These are phyloP conservation scores for Phytopythium helicoides DNA, from an alignment of 352 stramenopile genomes.

Conservation along the genomic window DNA sequence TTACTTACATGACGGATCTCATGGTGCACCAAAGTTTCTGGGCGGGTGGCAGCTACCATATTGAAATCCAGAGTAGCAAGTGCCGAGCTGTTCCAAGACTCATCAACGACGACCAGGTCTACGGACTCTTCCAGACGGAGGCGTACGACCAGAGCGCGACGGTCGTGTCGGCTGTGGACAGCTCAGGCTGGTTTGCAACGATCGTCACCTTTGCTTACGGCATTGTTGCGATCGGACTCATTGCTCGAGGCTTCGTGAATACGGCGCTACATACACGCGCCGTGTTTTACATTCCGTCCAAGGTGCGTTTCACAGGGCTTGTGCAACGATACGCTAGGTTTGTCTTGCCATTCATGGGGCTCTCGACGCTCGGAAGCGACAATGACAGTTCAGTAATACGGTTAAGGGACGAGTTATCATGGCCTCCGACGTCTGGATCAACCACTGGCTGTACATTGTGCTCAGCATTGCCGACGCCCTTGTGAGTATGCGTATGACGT, in stretches of 20 bases:
- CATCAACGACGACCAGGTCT: constrained; percentile 38
- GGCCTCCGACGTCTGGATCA: constrained; percentile 63
- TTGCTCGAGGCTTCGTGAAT: constrained; percentile 38
- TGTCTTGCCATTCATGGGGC: constrained; percentile 46
- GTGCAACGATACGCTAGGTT: constrained; percentile 25
- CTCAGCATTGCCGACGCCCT: constrained; percentile 53
- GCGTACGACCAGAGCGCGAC: constrained; percentile 31
- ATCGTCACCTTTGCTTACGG: constrained; percentile 39
- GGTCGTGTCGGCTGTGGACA: constrained; percentile 43
- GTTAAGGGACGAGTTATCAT: constrained; percentile 52
- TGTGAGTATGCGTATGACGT: constrained; percentile 40
- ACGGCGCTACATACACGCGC: constrained; percentile 31
- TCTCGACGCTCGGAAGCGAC: constrained; percentile 29
- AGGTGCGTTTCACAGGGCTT: constrained; percentile 28
- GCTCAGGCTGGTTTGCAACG: constrained; percentile 33
- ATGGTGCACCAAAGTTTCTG: constrained; percentile 59
- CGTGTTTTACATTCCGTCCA: constrained; percentile 42
- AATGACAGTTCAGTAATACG: constrained; percentile 37
- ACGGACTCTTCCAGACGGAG: constrained; percentile 45
- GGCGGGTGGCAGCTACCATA: constrained; percentile 40
- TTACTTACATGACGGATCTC: constrained; percentile 59
- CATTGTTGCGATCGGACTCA: constrained; percentile 44
- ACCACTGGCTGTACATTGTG: constrained; percentile 65
- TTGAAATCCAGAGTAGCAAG: constrained; percentile 55
- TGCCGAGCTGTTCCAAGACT: constrained; percentile 40